phyloP scores from a whole-genome alignment of 106 monocot species.

The Dactylorhiza incarnata region DNA sequence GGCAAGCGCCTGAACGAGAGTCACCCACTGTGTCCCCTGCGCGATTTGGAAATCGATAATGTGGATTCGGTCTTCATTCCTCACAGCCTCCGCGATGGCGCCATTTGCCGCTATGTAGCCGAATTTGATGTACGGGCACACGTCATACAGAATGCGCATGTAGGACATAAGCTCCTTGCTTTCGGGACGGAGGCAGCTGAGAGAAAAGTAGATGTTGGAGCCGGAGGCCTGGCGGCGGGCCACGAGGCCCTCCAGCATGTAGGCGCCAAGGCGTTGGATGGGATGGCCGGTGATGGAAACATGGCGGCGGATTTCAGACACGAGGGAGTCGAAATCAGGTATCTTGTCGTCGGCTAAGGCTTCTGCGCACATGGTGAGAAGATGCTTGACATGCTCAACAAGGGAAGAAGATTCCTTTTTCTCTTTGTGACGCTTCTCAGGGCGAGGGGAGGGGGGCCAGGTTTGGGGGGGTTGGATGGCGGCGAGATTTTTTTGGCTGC shows the following conservation, averaged over 20 bases:
- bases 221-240: constrained; percentile 64
- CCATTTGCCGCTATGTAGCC: constrained; percentile 95
- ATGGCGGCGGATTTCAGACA: constrained; percentile 18
- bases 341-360: constrained; percentile 44
- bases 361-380: constrained; percentile 56
- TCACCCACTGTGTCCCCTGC: constrained; percentile 86
- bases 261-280: constrained; percentile 70
- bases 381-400: constrained; percentile 26
- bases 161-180: constrained; percentile 58
- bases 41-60: constrained; percentile 89
- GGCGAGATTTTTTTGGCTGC: constrained; percentile 2
- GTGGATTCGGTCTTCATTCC: constrained; percentile 65
- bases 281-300: constrained; percentile 66
- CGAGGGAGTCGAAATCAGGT: constrained; percentile 31
- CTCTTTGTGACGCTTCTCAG: constrained; percentile 46
- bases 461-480: constrained; percentile 29
- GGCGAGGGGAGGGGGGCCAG: constrained; percentile 12
- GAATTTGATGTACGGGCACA: constrained; percentile 90
- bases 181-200: constrained; percentile 52
- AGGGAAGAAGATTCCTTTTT: constrained; percentile 6
- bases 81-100: constrained; percentile 80
- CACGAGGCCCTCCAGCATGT: constrained; percentile 74
- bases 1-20: constrained; percentile 78
- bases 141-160: constrained; percentile 71
- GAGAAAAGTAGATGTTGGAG: constrained; percentile 50